Evolutionary conservation across 75 land plant species (phyloP).

Genomic region (Sequoia sempervirens): DNA sequence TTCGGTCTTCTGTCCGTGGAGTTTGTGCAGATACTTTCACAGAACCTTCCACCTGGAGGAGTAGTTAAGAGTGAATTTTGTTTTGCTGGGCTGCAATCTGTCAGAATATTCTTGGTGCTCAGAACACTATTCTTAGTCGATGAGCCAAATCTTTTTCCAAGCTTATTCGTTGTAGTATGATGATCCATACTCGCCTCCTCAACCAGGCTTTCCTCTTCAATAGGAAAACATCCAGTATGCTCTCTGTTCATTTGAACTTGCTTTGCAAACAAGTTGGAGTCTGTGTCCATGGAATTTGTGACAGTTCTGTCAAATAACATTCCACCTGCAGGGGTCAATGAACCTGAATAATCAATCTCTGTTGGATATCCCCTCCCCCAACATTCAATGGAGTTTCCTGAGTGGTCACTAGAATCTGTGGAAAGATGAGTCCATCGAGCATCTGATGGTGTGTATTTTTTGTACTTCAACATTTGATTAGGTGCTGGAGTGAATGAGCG

Average conservation of each 20-base stretch:
- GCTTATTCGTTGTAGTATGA: neutral
- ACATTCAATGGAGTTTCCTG: neutral
- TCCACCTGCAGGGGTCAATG: neutral
- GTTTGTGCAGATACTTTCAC: neutral
- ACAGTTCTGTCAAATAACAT: neutral
- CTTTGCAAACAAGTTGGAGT: neutral
- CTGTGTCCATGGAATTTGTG: neutral
- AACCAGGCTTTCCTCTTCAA: slow-evolving; percentile 1
- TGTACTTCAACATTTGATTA: neutral
- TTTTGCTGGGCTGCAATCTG: slow-evolving; percentile 5
- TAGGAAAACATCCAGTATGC: slow-evolving; percentile 6
- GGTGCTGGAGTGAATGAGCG: neutral
- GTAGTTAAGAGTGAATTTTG: neutral
- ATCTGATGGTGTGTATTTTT: neutral
- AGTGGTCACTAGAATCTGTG: neutral
- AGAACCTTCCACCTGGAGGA: neutral
- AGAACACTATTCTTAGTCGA: neutral
- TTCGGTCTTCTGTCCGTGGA: neutral
- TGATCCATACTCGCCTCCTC: slow-evolving; percentile 1
- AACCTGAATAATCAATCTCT: slow-evolving; percentile 1
- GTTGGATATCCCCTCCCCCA: neutral
- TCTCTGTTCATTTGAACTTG: neutral
- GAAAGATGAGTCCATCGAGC: neutral
- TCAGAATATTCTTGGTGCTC: neutral
- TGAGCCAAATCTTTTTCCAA: neutral